A percentile compares a stretch with the other conserved stretches of the same genome.
Conservation (phyloP, 2,329 filamentous ascomycete species). For the Myriosclerotinia scirpicola region DNA sequence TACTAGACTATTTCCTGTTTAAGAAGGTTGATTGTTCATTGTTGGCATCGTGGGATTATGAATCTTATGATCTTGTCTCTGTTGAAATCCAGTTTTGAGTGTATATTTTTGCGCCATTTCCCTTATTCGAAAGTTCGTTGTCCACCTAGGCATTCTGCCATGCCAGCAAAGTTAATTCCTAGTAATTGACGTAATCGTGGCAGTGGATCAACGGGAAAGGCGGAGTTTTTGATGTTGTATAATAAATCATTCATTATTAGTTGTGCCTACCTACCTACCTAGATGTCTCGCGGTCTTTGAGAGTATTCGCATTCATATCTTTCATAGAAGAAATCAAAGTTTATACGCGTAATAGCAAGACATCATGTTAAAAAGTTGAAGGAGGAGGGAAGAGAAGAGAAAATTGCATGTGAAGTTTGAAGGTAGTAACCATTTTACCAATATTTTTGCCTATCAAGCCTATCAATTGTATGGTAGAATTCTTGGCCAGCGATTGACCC, state of each 20-base stretch:
- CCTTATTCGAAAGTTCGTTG: not conserved
- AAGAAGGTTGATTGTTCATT: not conserved
- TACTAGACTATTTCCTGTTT: not conserved
- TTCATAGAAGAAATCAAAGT: not conserved
- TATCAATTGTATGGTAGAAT: too few species aligned
- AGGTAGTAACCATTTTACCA: not conserved
- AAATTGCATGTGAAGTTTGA: not conserved
- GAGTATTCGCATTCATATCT: not conserved
- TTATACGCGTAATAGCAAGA: not conserved
- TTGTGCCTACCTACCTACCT: not conserved
- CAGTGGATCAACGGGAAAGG: slow-evolving; percentile 4
- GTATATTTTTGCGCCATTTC: not conserved
- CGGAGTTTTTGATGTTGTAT: not conserved
- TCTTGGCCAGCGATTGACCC: too few species aligned
- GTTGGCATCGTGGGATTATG: not conserved
- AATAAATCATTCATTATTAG: not conserved
- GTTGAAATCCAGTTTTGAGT: not conserved
- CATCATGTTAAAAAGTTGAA: not conserved
- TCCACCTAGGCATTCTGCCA: not conserved
- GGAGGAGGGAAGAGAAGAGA: too few species aligned
- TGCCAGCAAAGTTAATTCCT: slow-evolving; percentile 17
- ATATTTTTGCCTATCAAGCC: not conserved
- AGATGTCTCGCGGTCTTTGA: not conserved
- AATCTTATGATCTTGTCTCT: not conserved
- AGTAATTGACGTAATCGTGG: slow-evolving; percentile 18